These are phyloP conservation scores for Scleromitrula shiraiana DNA, from an alignment of 2,329 filamentous ascomycete species.

Conservation along the genomic window DNA sequence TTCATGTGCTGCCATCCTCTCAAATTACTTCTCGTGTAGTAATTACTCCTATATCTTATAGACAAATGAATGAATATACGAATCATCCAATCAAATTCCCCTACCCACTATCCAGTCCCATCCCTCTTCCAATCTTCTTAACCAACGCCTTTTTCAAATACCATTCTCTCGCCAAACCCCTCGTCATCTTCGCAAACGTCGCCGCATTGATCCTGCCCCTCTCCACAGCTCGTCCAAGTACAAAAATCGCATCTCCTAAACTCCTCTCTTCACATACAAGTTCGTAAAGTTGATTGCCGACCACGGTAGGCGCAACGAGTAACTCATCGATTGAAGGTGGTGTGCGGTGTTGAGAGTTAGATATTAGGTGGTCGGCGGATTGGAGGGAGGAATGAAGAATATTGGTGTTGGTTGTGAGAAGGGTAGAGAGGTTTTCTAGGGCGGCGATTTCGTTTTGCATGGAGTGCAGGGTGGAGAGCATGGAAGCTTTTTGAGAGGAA, in stretches of 20 bases:
- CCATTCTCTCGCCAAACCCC: constrained; percentile 68
- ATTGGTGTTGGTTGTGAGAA: constrained; percentile 67
- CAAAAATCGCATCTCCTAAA: constrained; percentile 78
- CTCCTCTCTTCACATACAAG: constrained; percentile 83
- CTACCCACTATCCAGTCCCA: constrained; percentile 56
- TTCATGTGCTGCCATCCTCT: too few species aligned
- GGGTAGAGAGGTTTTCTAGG: constrained; percentile 60
- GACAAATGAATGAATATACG: too few species aligned
- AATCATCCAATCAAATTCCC: too few species aligned
- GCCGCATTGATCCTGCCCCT: constrained; percentile 60
- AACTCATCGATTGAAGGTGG: constrained; percentile 81
- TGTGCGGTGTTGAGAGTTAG: constrained; percentile 58
- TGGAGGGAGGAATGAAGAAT: constrained; percentile 71
- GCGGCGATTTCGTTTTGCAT: constrained; percentile 68
- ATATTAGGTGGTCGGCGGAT: constrained; percentile 71
- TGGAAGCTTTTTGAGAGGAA: constrained; percentile 68
- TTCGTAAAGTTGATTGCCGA: constrained; percentile 85
- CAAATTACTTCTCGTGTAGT: too few species aligned
- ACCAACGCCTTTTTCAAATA: constrained; percentile 77
- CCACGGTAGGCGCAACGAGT: constrained; percentile 86
- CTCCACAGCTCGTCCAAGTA: constrained; percentile 68
- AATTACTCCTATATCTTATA: too few species aligned
- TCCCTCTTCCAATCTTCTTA: constrained; percentile 67
- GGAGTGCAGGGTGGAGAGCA: constrained; percentile 59
- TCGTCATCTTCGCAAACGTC: constrained; percentile 73